Evolutionary conservation across 1,139 yeast genomes (phyloP).

Genomic region (Chernovozyma sophiae-reginae): DNA sequence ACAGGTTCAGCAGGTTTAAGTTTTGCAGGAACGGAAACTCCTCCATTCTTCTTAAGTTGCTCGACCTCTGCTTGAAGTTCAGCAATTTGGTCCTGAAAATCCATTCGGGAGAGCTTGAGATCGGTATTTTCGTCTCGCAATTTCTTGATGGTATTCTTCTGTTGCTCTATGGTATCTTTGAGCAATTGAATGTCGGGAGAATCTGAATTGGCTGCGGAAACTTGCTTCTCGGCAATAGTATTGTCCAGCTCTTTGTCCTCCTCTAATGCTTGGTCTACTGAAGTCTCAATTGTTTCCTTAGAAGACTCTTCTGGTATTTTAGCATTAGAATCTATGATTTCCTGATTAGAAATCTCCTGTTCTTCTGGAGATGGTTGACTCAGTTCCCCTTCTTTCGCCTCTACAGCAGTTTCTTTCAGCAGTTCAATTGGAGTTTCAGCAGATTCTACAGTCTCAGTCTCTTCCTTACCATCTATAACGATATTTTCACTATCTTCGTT

Average conservation of each 20-base stretch:
- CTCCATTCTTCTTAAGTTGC: constrained; percentile 11
- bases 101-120: constrained; percentile 43
- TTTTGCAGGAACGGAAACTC: constrained; percentile 8
- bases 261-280: not conserved
- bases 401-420: not conserved
- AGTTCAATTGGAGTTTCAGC: constrained; percentile 2
- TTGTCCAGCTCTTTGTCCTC: not conserved
- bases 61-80: constrained; percentile 23
- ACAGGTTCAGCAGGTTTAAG: constrained; percentile 31
- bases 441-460: constrained; percentile 11
- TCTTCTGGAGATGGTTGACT: not conserved
- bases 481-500: constrained; percentile 12
- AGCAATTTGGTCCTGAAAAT: constrained; percentile 33
- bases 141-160: constrained; percentile 33
- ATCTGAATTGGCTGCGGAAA: constrained; percentile 14
- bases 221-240: not conserved
- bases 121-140: constrained; percentile 44
- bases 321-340: too few species aligned
- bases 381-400: too few species aligned
- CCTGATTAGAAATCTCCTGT: not conserved
- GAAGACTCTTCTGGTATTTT: not conserved
- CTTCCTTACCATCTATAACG: constrained; percentile 4
- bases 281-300: not conserved
- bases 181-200: constrained; percentile 28
- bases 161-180: constrained; percentile 23